Conservation (phyloP, 306 rosid genomes). For the Trifolium fragiferum region DNA sequence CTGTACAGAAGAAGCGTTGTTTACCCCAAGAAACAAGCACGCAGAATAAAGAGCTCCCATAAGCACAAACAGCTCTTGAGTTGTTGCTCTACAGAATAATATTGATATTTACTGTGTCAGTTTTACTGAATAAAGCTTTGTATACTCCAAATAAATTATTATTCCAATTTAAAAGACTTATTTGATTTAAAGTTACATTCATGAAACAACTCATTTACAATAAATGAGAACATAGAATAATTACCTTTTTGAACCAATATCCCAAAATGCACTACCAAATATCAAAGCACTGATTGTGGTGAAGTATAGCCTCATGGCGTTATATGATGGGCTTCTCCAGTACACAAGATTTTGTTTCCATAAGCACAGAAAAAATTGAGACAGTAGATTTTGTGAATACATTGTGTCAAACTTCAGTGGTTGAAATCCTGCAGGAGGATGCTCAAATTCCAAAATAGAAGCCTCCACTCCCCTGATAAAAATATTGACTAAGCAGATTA, state of each 20-base stretch:
- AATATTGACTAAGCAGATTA: slow-evolving; percentile 17
- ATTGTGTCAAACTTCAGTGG: slow-evolving; percentile 64
- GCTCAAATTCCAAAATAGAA: slow-evolving; percentile 58
- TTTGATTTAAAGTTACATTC: slow-evolving; percentile 24
- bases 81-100: slow-evolving; percentile 54
- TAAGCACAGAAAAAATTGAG: slow-evolving; percentile 62
- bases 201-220: slow-evolving; percentile 1
- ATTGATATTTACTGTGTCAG: slow-evolving; percentile 10
- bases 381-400: slow-evolving; percentile 52
- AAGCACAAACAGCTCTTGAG: slow-evolving; percentile 65
- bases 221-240: slow-evolving; percentile 28
- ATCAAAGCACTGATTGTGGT: slow-evolving; percentile 71
- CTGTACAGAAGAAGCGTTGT: slow-evolving; percentile 85
- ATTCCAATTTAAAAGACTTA: not conserved
- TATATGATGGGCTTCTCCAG: slow-evolving; percentile 89
- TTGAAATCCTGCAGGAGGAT: slow-evolving; percentile 64
- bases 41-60: slow-evolving; percentile 92
- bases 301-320: slow-evolving; percentile 75
- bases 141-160: not conserved
- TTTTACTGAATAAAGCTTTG: not conserved
- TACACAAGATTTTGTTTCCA: slow-evolving; percentile 93
- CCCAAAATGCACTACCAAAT: slow-evolving; percentile 78
- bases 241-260: slow-evolving; percentile 75
- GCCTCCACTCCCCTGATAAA: slow-evolving; percentile 71
- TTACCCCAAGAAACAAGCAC: slow-evolving; percentile 81